Evolutionary conservation across 2,329 filamentous ascomycete species (phyloP).

Genomic region (Talaromyces sp.): DNA sequence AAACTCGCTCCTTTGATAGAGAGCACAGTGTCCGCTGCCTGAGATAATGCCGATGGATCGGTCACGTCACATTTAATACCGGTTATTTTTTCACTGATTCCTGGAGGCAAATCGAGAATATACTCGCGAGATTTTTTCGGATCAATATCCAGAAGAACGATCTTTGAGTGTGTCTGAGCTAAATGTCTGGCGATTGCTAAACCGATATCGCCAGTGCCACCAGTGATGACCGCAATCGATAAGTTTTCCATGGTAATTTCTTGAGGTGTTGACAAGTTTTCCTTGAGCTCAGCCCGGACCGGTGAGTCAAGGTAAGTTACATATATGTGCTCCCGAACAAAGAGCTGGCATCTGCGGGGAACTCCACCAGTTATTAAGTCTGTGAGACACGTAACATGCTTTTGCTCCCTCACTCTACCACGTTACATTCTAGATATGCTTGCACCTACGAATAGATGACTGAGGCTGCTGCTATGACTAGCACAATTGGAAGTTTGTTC

Average conservation of each 20-base stretch:
- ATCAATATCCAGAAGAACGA: conserved; percentile 26
- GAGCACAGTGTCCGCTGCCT: conserved; percentile 16
- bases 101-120: conserved; percentile 18
- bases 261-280: not conserved
- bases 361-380: not conserved
- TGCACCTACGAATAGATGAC: not conserved
- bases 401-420: not conserved
- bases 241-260: not conserved
- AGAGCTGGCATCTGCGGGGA: not conserved
- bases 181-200: conserved; percentile 25
- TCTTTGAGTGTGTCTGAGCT: conserved; percentile 22
- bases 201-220: conserved; percentile 28
- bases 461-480: not conserved
- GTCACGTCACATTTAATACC: conserved; percentile 25
- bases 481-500: not conserved
- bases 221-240: conserved; percentile 26
- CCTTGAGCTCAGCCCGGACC: not conserved
- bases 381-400: not conserved
- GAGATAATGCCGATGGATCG: conserved; percentile 21
- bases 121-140: conserved; percentile 18
- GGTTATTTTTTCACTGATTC: conserved; percentile 19
- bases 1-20: conserved; percentile 13
- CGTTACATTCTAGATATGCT: not conserved
- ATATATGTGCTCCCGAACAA: not conserved
- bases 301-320: not conserved